A percentile compares a stretch with the other conserved stretches of the same genome.
Evolutionary conservation across 257 asterid species (phyloP).

Genomic region (Petrea volubilis): DNA sequence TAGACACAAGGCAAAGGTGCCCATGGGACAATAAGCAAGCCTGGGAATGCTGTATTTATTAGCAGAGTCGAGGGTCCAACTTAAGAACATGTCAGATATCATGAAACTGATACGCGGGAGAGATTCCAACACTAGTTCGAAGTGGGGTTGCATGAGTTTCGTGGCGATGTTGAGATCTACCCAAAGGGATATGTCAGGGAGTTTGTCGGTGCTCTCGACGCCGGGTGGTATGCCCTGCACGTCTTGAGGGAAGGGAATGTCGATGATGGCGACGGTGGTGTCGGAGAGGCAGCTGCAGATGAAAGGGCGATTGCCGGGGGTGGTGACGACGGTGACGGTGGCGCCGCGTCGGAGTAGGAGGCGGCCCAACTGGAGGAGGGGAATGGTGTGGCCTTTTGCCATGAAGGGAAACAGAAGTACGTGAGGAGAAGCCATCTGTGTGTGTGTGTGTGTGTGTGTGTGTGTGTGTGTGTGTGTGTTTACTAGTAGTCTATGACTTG

Average conservation of each 20-base stretch:
- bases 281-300: constrained; percentile 31
- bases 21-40: constrained; percentile 19
- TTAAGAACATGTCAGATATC: constrained; percentile 46
- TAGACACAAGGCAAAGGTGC: no score
- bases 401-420: constrained; percentile 50
- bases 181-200: constrained; percentile 44
- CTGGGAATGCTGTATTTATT: constrained; percentile 37
- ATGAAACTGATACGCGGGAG: constrained; percentile 26
- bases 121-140: constrained; percentile 28
- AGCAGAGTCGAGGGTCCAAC: constrained; percentile 50
- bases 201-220: constrained; percentile 50
- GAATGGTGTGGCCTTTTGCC: constrained; percentile 63
- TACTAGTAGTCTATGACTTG: no score
- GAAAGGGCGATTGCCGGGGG: constrained; percentile 47
- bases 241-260: constrained; percentile 46
- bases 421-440: no score
- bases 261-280: constrained; percentile 17
- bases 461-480: no score
- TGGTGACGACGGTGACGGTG: constrained; percentile 46
- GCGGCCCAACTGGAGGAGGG: constrained; percentile 42
- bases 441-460: no score
- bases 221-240: constrained; percentile 41
- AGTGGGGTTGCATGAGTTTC: constrained; percentile 41
- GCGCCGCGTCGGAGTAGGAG: constrained; percentile 36
- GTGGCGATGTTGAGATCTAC: constrained; percentile 23